phyloP scores from a whole-genome alignment of 371 early-diverging fungal genomes.

The Mortierella sp. region DNA sequence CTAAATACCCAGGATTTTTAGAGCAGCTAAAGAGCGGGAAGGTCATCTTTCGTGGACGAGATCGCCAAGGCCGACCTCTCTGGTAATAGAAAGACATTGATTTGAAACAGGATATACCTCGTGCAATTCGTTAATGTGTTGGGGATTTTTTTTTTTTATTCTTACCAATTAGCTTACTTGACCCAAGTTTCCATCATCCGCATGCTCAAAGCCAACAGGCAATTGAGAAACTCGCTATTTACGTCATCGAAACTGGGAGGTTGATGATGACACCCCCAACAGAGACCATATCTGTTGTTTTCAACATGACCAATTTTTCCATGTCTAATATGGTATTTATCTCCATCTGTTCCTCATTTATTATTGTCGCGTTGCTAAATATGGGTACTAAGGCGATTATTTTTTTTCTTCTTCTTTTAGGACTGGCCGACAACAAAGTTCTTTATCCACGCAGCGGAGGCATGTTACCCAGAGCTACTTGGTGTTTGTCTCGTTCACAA shows the following conservation, averaged over 20 bases:
- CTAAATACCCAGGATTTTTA: slow-evolving; percentile 60
- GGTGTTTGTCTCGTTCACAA: slow-evolving; percentile 82
- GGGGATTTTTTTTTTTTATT: slow-evolving; percentile 1
- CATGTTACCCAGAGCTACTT: slow-evolving; percentile 88
- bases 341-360: not conserved
- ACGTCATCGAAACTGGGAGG: slow-evolving; percentile 85
- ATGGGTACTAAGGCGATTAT: too few species aligned
- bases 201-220: slow-evolving; percentile 65
- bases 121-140: not conserved
- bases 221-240: slow-evolving; percentile 72
- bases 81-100: slow-evolving; percentile 57
- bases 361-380: too few species aligned
- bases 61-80: slow-evolving; percentile 65
- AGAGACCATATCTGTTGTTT: slow-evolving; percentile 83
- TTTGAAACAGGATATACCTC: not conserved
- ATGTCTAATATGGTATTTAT: slow-evolving; percentile 76
- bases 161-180: slow-evolving; percentile 60
- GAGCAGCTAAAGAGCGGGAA: slow-evolving; percentile 66
- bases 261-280: slow-evolving; percentile 72
- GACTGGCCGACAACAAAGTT: slow-evolving; percentile 83
- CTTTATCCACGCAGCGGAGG: slow-evolving; percentile 79
- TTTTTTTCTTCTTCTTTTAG: slow-evolving; percentile 30
- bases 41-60: slow-evolving; percentile 68
- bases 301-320: slow-evolving; percentile 85
- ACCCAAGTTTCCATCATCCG: slow-evolving; percentile 65